Percentiles rank a stretch among this genome's conserved stretches.
phyloP scores from a whole-genome alignment of 768 basidiomycete genomes.

The Tylopilus sp. region DNA sequence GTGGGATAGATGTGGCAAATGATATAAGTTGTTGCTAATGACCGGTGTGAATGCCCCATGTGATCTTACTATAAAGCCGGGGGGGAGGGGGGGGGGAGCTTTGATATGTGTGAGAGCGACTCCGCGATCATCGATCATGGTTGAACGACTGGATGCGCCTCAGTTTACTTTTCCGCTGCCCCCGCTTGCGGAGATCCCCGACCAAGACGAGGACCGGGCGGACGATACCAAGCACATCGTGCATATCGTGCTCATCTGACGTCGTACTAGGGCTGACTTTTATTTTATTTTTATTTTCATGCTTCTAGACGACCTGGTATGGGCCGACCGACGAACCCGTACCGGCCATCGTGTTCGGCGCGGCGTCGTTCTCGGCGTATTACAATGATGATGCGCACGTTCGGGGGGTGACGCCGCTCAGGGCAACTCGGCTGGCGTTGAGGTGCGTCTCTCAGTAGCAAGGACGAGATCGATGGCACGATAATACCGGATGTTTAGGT shows the following conservation, averaged over 20 bases:
- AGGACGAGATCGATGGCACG: not conserved
- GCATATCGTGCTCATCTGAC: constrained; percentile 4
- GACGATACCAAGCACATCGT: constrained; percentile 34
- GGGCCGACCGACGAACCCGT: constrained; percentile 31
- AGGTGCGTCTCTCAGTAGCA: constrained; percentile 42
- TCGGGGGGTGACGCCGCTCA: constrained; percentile 52
- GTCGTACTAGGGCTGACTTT: constrained; percentile 9
- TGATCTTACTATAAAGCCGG: constrained; percentile 1
- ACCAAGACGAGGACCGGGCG: constrained; percentile 40
- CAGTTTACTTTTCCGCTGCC: constrained; percentile 41
- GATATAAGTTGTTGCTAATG: constrained; percentile 2
- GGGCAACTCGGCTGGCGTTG: constrained; percentile 70
- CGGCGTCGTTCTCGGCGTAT: constrained; percentile 61
- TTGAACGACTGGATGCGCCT: constrained; percentile 37
- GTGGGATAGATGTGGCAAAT: constrained; percentile 22
- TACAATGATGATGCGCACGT: constrained; percentile 66
- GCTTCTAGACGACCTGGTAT: constrained; percentile 28
- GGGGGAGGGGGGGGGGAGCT: too few species aligned
- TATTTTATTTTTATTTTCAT: too few species aligned
- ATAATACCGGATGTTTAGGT: constrained; percentile 41
- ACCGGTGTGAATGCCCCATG: constrained; percentile 7
- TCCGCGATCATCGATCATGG: constrained; percentile 32
- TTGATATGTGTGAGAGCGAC: too few species aligned
- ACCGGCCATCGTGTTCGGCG: constrained; percentile 63
- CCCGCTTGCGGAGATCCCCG: constrained; percentile 38